Evolutionary conservation across 2,329 filamentous ascomycete genomes (phyloP), one percentile per base, ranked within the genome.

Genomic region (Aureobasidium sp.): DNA sequence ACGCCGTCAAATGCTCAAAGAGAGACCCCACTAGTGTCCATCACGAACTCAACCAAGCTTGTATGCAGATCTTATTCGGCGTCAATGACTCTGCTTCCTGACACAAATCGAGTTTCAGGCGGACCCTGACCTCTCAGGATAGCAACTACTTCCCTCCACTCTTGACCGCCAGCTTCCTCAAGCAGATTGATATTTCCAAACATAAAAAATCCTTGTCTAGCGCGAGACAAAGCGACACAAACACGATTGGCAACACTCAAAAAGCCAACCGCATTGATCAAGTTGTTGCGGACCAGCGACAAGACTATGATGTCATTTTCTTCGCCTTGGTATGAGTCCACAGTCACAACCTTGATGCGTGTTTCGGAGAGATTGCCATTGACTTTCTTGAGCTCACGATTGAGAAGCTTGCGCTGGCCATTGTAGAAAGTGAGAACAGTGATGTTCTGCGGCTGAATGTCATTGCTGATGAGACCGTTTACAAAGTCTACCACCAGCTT

Each of bases 251-350:
- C 73, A 11, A 85, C 81, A 1, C 77, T 74, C 1, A 95, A 73
- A 60, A 95, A 96, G 0, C 90, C 90, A 25, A 90, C 83, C 0
- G 73, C 71, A 4, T 70, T 63, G 1, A 70, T 61, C 1, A 64
- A 58, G 30, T 84, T 85, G 58, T 84, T 90, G 38, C 90, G 79
- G 3, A 93, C 89, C 0, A 95, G 72, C 0, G 90, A 95, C 0
- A 95, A 71, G 2, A 95, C 65, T 8, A 96, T 76, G 7, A 95
- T 74, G 21, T 90, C 86, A 57, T 95, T 95, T 64, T 95, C 89
- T 61, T 95, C 89, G 11, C 90, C 90, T 66, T 95, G 90, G 62
- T 91, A 95, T 0, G 86, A 88, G 62, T 95, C 90, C 0, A 96
- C 87, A 0, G 90, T 95, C 29, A 81, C 79, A 1, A 95, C 84